A percentile compares a stretch with the other conserved stretches of the same genome.
phyloP scores from a whole-genome alignment of 2,329 filamentous ascomycete species.

The Aspergillus sp. region DNA sequence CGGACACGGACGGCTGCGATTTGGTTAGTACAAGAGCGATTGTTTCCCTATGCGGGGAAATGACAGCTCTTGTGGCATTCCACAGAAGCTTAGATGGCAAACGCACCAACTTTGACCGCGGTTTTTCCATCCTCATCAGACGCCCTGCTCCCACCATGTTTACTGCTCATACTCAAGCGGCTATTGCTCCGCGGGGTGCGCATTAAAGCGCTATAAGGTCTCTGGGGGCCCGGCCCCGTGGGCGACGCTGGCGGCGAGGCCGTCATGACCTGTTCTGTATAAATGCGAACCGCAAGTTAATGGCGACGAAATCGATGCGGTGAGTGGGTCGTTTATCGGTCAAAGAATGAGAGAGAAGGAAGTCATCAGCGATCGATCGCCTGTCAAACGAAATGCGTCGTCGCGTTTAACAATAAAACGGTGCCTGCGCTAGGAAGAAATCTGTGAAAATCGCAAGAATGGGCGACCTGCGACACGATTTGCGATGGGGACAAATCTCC shows the following conservation, averaged over 20 bases:
- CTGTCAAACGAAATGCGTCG: background rate
- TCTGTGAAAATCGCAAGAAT: slow-evolving; percentile 14
- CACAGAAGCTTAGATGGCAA: background rate
- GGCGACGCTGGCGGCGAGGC: slow-evolving; percentile 70
- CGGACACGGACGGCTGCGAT: slow-evolving; percentile 82
- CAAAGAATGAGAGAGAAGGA: slow-evolving; percentile 8
- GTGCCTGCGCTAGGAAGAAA: background rate
- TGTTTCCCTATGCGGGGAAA: slow-evolving; percentile 3
- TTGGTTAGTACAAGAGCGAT: slow-evolving; percentile 14
- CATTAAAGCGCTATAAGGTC: slow-evolving; percentile 80
- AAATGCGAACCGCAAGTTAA: slow-evolving; percentile 2
- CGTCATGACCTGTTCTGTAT: slow-evolving; percentile 53
- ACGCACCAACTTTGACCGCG: slow-evolving; percentile 94
- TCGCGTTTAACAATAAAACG: background rate
- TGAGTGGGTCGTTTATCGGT: slow-evolving; percentile 15
- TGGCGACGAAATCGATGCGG: slow-evolving; percentile 11
- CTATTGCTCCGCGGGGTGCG: slow-evolving; percentile 76
- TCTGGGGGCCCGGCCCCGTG: slow-evolving; percentile 52
- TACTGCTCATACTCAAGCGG: slow-evolving; percentile 78
- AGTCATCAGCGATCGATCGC: slow-evolving; percentile 17
- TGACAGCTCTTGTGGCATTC: background rate
- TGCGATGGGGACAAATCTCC: slow-evolving; percentile 15
- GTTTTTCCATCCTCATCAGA: slow-evolving; percentile 90
- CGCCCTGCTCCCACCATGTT: slow-evolving; percentile 72
- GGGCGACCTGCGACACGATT: slow-evolving; percentile 23